Base-by-base conservation (phyloP, 2,329 filamentous ascomycete species). In the Sporothrix humicola region DNA sequence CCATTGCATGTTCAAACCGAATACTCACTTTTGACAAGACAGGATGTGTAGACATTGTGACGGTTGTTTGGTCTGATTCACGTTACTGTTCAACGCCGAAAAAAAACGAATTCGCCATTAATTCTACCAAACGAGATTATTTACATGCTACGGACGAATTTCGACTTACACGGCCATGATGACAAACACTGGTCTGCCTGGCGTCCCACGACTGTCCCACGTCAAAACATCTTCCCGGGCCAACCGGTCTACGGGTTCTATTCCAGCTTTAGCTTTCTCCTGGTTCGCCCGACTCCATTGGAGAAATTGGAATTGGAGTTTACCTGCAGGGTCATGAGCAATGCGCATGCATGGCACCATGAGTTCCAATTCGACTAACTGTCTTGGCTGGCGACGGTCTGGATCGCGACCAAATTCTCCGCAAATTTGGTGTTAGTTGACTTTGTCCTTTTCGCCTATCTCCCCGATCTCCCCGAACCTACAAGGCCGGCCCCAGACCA, bases 381-480 rank as follows among this genome's bases (percentile, higher is more conserved):
- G 1, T 58, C 56, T 58, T 58, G 56, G 56, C 56, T 58, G 23
- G 4, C 7, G 23, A 58, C 23, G 23, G 56, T 58, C 23, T 58
- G 23, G 15, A 20, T 58, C 20, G 1, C 23, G 31, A 31, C 56
- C 4, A 37, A 58, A 31, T 31, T 58, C 23, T 23, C 10, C 56
- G 56, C 56, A 58, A 31, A 15, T 13, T 58, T 58, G 56, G 56
- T 23, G 56, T 37, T 37, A 37, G 7, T 23, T 10, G 10, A 3
- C 6, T 13, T 58, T 17, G 23, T 58, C 15, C 23, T 15, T 31
- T 26, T 15, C 23, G 56, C 56, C 56, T 58, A 58, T 31, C 56
- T 58, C 56, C 56, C 56, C 56, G 56, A 58, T 6, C 23, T 58
- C 56, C 56, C 56, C 56, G 56, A 58, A 31, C 4, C 54, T 12